Base-by-base conservation (phyloP, 192 early-diverging fungal genomes). In the Borealophlyctis nickersoniae region DNA sequence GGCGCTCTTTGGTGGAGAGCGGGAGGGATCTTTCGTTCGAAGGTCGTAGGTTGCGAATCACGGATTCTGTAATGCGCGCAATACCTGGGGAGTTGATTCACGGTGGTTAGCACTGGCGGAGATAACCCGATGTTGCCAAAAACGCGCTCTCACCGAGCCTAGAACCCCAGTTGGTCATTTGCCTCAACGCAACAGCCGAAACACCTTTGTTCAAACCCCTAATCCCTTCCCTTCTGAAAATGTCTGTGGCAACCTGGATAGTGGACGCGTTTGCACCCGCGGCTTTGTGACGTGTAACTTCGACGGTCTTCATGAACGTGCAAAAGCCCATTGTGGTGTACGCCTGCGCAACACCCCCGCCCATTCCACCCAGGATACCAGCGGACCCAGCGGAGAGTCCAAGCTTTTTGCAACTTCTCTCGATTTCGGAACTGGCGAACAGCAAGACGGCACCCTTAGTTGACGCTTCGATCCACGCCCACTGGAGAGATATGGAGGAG, bases 261-360 rank as follows among this genome's bases (percentile, higher is more conserved):
- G 94, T 94, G 9, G 93, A 94, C 49, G 82, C 65, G 5, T 78
- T 59, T 27, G 79, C 76, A n/a, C 69, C 82, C 26, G 65, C 58
- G 35, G 81, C 77, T 81, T 98, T 98, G 81, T 92, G 91, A 49
- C 94, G 88, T 4, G 96, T 98, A 32, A 98, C 95, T 66, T 98
- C 96, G 36, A 81, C 82, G 2, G 96, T 97, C 82, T 76, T 81
- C 96, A 98, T 96, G 77, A 96, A 96, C 0, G 96, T 98, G 75
- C 95, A 97, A 79, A 97, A 97, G n/a, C 96, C 96, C 96, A 98
- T 98, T 24, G 96, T 98, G 49, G 94, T 88, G 80, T 97, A 98
- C 0, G 95, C 93, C 81, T 96, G 94, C 22, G 91, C 89, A 32
- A 95, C 77, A 67, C 96, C 96, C 59, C 95, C 96, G 54, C 82